These are phyloP conservation scores for Elaphomyces granulatus DNA, from an alignment of 495 filamentous ascomycete species.

Conservation along the genomic window DNA sequence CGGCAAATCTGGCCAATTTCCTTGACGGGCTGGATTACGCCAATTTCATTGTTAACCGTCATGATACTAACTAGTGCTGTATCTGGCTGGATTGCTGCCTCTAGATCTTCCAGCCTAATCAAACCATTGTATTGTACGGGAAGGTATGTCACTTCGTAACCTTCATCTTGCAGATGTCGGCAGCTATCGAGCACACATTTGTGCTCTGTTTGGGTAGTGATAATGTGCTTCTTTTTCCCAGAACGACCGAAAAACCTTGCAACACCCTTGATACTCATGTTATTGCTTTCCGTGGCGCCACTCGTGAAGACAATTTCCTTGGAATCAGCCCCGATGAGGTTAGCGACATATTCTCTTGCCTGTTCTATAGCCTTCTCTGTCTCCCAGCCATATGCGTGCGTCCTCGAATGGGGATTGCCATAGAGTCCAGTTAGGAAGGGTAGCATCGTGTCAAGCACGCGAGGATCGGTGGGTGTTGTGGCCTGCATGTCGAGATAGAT, in stretches of 20 bases:
- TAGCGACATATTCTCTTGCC: slow-evolving; percentile 68
- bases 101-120: slow-evolving; percentile 71
- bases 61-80: slow-evolving; percentile 91
- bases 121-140: slow-evolving; percentile 77
- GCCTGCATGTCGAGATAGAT: slow-evolving; percentile 99
- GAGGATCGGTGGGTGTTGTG: slow-evolving; percentile 88
- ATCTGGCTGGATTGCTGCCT: slow-evolving; percentile 79
- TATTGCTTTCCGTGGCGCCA: slow-evolving; percentile 96
- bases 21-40: slow-evolving; percentile 88
- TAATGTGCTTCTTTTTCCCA: slow-evolving; percentile 96
- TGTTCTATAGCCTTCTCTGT: slow-evolving; percentile 85
- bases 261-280: slow-evolving; percentile 98
- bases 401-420: slow-evolving; percentile 94
- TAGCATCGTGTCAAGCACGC: slow-evolving; percentile 93
- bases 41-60: slow-evolving; percentile 99
- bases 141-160: slow-evolving; percentile 89
- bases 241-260: slow-evolving; percentile 83
- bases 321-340: slow-evolving; percentile 79
- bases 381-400: slow-evolving; percentile 98
- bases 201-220: slow-evolving; percentile 95
- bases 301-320: slow-evolving; percentile 99
- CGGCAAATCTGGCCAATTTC: slow-evolving; percentile 90
- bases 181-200: slow-evolving; percentile 98
- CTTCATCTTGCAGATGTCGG: slow-evolving; percentile 90
- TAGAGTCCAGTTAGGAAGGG: slow-evolving; percentile 88